Evolutionary conservation across 768 basidiomycete genomes (phyloP), one percentile per base, ranked within the genome.

Genomic region (Mycena olivaceomarginata): DNA sequence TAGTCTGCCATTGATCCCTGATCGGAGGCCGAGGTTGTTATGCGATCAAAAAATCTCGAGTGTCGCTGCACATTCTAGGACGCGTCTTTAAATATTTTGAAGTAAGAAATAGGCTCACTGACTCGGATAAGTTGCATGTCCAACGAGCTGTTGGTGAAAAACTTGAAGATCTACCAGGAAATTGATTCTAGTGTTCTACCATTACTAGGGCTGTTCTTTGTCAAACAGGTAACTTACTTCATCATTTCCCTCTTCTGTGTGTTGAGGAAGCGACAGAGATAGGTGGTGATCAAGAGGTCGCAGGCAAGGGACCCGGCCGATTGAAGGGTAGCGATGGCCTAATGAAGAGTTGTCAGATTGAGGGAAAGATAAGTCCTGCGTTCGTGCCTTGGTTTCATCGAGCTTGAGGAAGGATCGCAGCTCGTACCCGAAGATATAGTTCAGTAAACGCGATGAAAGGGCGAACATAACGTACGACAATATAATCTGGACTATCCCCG

Each of bases 261-360:
- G 2, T 7, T 39, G 59, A 78, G 74, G 66, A 75, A 75, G 8
- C 68, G 4, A 40, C 70, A 78, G 25, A 57, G 56, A 31, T 25
- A 15, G 15, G 22, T 41, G n/a, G 57, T 70, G 41, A 77, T 77
- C 16, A 77, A 65, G 10, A 77, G 16, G 39, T 77, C 75, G 75
- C 66, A 72, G 56, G 69, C 70, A 20, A 72, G 70, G 4, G 75
- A 72, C 4, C 70, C 31, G 1, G 75, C 75, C 18, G 70, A n/a
- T 74, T 74, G 77, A 25, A 78, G 45, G 59, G 77, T 78, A 37
- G 72, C 74, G 22, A 74, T 60, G 11, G 72, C 0, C 72, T 77
- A 6, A 22, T 63, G 40, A 4, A 20, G 62, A 43, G 39, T 63
- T 18, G 11, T 12, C 15, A 22, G 18, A 20, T 20, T 41, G 39